Percentiles rank a stretch among this genome's conserved stretches.
phyloP scores from a whole-genome alignment of 192 early-diverging fungal species.

The Linnemannia hyalina region DNA sequence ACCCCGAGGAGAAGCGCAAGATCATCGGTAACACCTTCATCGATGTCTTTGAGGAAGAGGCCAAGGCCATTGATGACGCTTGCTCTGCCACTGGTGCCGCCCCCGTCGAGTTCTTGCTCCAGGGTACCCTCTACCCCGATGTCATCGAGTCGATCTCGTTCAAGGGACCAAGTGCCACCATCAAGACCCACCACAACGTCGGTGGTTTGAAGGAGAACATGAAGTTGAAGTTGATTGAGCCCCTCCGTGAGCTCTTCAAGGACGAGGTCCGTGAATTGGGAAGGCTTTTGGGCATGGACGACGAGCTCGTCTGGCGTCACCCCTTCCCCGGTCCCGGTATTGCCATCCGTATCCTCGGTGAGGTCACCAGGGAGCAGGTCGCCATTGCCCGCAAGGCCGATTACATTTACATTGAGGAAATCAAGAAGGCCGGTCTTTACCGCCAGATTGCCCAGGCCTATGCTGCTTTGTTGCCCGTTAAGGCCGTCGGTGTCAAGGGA shows the following conservation, averaged over 20 bases:
- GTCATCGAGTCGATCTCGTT: slow-evolving; percentile 99
- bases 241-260: slow-evolving; percentile 98
- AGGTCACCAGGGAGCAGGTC: slow-evolving; percentile 95
- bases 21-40: slow-evolving; percentile 99
- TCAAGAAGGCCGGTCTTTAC: slow-evolving; percentile 97
- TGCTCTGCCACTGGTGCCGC: slow-evolving; percentile 79
- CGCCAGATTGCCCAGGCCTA: slow-evolving; percentile 98
- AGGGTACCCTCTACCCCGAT: slow-evolving; percentile 98
- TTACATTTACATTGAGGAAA: slow-evolving; percentile 99
- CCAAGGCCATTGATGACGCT: slow-evolving; percentile 85
- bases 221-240: slow-evolving; percentile 98
- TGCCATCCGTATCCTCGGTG: slow-evolving; percentile 97
- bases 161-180: slow-evolving; percentile 98
- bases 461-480: slow-evolving; percentile 93
- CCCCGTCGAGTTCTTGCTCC: slow-evolving; percentile 94
- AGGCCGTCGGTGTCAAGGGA: slow-evolving; percentile 99
- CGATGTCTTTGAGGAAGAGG: slow-evolving; percentile 97
- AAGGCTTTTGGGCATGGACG: slow-evolving; percentile 87
- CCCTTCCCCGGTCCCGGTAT: slow-evolving; percentile 99
- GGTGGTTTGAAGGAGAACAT: slow-evolving; percentile 97
- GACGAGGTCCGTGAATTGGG: slow-evolving; percentile 99
- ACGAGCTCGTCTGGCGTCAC: slow-evolving; percentile 98
- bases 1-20: slow-evolving; percentile 98
- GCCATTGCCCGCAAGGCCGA: slow-evolving; percentile 95
- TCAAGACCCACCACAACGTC: slow-evolving; percentile 99